Percentiles rank a stretch among this genome's conserved stretches.
Evolutionary conservation across 257 asterid genomes (phyloP).

Genomic region (Ajuga chamaepitys): DNA sequence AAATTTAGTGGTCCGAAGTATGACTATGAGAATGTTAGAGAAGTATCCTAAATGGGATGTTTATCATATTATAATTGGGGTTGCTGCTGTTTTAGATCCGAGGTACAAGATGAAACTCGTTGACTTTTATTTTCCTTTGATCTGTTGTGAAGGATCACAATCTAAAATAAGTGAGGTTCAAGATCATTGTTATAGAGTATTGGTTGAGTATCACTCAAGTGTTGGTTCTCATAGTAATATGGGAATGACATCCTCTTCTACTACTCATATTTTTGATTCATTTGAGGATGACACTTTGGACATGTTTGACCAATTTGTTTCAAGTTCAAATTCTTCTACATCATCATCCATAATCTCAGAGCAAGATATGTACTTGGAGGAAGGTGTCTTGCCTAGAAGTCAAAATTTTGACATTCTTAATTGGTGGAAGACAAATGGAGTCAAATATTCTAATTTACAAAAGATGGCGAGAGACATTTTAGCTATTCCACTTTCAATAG

Average conservation of each 20-base stretch:
- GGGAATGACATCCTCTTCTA: neutral
- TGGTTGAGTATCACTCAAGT: no score
- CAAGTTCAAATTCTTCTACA: no score
- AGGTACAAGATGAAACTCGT: neutral
- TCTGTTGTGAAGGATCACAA: neutral
- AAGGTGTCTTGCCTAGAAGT: no score
- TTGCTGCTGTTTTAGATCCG: neutral
- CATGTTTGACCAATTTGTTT: neutral
- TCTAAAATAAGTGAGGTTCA: neutral
- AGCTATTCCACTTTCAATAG: neutral
- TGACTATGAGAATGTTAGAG: neutral
- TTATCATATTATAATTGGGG: neutral
- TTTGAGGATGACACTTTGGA: neutral
- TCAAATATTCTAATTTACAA: neutral
- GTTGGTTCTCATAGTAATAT: neutral
- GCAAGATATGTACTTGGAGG: no score
- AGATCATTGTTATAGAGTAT: neutral
- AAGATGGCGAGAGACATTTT: neutral
- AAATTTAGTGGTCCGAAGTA: no score
- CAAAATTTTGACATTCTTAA: no score
- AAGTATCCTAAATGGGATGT: neutral
- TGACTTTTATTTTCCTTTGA: neutral
- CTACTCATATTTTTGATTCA: neutral
- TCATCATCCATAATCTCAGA: no score
- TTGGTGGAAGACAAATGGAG: neutral